phyloP scores from a whole-genome alignment of 495 filamentous ascomycete species.

The Penicillium atrosanguineum region DNA sequence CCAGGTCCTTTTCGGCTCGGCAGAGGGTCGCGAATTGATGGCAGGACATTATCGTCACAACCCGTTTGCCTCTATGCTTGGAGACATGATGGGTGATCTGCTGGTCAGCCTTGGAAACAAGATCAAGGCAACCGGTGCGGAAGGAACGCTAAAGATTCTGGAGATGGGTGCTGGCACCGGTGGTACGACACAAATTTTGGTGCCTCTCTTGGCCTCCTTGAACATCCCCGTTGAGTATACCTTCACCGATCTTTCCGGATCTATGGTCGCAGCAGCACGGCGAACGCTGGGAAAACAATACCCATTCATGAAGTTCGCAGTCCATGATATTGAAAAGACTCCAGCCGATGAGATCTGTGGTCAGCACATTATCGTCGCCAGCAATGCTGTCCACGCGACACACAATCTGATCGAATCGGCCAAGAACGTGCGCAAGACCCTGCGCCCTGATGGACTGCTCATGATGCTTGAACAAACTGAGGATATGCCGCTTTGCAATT shows the following conservation, averaged over 20 bases:
- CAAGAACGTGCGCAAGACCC: conserved; percentile 29
- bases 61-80: conserved; percentile 36
- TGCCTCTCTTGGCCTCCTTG: conserved; percentile 32
- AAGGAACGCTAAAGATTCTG: conserved; percentile 25
- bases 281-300: conserved; percentile 39
- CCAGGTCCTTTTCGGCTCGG: conserved; percentile 46
- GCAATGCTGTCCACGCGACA: conserved; percentile 51
- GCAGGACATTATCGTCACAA: conserved; percentile 44
- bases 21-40: conserved; percentile 45
- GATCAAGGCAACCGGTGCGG: not conserved
- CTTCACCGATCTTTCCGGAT: conserved; percentile 46
- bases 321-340: conserved; percentile 46
- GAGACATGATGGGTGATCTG: conserved; percentile 45
- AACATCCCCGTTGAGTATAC: conserved; percentile 47
- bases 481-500: conserved; percentile 28
- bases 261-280: conserved; percentile 40
- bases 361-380: conserved; percentile 49
- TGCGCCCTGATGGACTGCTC: conserved; percentile 42
- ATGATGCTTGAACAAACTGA: conserved; percentile 34
- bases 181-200: conserved; percentile 36
- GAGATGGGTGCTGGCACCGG: conserved; percentile 48
- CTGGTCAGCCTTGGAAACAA: conserved; percentile 18
- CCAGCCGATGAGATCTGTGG: conserved; percentile 31
- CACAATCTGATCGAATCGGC: conserved; percentile 26
- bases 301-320: conserved; percentile 41